Evolutionary conservation across 2,329 filamentous ascomycete species (phyloP).

Genomic region (Coniochaeta prunicola): DNA sequence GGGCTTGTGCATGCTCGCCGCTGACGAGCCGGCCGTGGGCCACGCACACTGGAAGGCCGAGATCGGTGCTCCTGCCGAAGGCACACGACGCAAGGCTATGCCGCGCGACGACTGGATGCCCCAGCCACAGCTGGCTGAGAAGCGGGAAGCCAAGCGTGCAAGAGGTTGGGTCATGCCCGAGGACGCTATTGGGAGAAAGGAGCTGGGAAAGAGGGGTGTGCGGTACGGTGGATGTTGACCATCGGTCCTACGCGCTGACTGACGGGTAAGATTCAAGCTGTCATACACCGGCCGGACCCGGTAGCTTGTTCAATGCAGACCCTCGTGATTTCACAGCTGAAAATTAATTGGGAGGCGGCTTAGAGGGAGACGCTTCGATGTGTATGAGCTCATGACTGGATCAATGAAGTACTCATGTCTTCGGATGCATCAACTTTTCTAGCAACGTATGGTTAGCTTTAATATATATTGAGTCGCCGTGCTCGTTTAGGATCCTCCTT

Average conservation of each 20-base stretch:
- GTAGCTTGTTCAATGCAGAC: neutral
- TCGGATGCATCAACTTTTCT: neutral
- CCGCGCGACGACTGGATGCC: conserved; percentile 72
- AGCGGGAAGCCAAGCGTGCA: conserved; percentile 65
- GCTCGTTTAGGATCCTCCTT: neutral
- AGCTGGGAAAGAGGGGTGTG: conserved; percentile 61
- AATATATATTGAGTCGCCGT: neutral
- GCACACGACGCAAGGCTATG: conserved; percentile 62
- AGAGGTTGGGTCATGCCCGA: conserved; percentile 72
- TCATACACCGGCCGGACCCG: neutral
- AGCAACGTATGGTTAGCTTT: neutral
- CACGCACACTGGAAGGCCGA: conserved; percentile 61
- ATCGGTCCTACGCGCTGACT: neutral
- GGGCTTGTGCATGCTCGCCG: conserved; percentile 54
- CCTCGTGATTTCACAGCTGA: neutral
- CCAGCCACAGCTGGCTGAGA: conserved; percentile 64
- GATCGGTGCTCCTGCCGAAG: conserved; percentile 67
- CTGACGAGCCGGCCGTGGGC: conserved; percentile 26
- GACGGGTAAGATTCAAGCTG: neutral
- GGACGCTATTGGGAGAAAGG: conserved; percentile 63
- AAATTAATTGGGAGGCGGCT: no score
- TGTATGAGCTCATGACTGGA: conserved; percentile 2
- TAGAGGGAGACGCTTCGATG: no score
- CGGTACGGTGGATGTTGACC: conserved; percentile 40
- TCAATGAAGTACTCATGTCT: neutral